Evolutionary conservation across 2,329 filamentous ascomycete species (phyloP).

Genomic region (Proliferodiscus dingleyae): DNA sequence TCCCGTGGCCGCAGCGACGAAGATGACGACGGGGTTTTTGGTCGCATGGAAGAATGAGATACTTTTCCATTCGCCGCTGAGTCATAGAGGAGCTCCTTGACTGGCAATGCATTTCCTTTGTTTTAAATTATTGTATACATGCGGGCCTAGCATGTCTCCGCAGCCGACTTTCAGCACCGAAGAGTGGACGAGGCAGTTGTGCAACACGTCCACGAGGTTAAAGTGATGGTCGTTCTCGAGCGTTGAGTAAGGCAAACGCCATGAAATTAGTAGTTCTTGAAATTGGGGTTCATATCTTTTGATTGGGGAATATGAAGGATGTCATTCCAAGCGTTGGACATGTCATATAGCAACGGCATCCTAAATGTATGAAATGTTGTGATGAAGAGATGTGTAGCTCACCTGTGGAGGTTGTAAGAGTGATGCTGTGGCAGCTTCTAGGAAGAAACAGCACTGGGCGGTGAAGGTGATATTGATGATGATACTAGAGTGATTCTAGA

Average conservation of each 20-base stretch:
- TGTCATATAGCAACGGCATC: constrained; percentile 26
- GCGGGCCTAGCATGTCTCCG: constrained; percentile 54
- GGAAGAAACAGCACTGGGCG: no score
- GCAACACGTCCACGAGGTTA: constrained; percentile 59
- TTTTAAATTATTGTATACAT: constrained; percentile 35
- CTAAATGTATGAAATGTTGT: constrained; percentile 25
- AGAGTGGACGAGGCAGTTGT: constrained; percentile 48
- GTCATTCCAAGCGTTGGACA: constrained; percentile 15
- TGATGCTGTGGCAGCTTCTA: not conserved
- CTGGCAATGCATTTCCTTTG: constrained; percentile 22
- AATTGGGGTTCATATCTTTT: constrained; percentile 7
- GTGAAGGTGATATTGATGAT: no score
- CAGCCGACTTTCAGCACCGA: constrained; percentile 62
- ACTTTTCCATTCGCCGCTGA: not conserved
- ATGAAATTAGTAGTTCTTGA: constrained; percentile 4
- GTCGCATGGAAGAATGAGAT: constrained; percentile 90
- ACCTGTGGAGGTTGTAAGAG: not conserved
- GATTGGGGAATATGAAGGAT: not conserved
- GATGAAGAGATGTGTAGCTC: constrained; percentile 12
- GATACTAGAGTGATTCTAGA: not conserved
- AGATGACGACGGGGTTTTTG: constrained; percentile 93
- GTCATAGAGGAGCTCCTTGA: constrained; percentile 6
- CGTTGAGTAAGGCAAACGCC: constrained; percentile 55
- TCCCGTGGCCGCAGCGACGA: constrained; percentile 70
- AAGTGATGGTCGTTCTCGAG: constrained; percentile 59